Evolutionary conservation across 805 yeast species (phyloP), one percentile per base, ranked within the genome.

Genomic region (Barnettozyma californica): DNA sequence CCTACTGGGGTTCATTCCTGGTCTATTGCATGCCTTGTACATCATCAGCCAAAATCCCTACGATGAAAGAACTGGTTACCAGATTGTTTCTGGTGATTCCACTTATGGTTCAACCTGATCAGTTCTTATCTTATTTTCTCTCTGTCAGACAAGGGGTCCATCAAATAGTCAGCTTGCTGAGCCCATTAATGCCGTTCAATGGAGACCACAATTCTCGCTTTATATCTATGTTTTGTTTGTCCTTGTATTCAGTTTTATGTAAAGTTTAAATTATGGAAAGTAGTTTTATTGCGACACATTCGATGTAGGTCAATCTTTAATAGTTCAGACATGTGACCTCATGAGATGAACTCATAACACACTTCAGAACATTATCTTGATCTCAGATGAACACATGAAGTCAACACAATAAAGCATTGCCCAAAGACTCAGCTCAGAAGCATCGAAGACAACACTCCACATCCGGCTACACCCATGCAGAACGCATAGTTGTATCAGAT

Each of bases 1-100:
- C 53, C 44, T 81, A 9, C 65, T 84, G 29, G 87, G 90, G 2
- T 81, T 76, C 62, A 65, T 85, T 49, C 92, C 92, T 0, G 90
- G 90, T 3, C 68, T 84, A 44, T 64, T 84, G 40, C 92, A 85
- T 63, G 73, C 86, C 5, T 73, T 83, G 66, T 85, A 82, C 62
- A 77, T 85, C 49, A 83, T 85, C 47, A 68, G 80, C 49, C 65
- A 66, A 42, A 76, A 80, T 54, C 86, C 87, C 8, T 70, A 64
- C 48, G 65, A 63, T 36, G 63, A 63, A 39, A 42, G 48, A 19
- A 44, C 53, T 7, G 53, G 58, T 2, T 56, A 57, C 47, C 45
- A 45, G 25, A 52, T 38, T 29, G 16, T 47, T 11, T 18, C 41
- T 23, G 39, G 44, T 25, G 35, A n/a, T 2, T 33, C 44, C 9